Conservation (phyloP, 805 yeast species). For the Wilhelminamyces savonicus region DNA sequence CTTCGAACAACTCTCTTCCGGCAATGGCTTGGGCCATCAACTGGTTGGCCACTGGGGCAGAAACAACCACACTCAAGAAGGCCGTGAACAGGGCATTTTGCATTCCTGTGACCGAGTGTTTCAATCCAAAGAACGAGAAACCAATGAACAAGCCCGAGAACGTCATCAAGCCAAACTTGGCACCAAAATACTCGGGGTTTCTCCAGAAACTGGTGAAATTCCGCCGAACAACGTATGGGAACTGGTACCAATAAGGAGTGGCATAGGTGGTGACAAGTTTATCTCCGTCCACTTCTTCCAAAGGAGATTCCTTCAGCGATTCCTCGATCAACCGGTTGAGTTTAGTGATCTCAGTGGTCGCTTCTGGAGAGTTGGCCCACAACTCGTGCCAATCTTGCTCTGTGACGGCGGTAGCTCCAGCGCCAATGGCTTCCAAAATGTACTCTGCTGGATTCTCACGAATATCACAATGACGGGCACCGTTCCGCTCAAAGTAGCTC, state of each 20-base stretch:
- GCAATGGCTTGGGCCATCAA: slow-evolving; percentile 53
- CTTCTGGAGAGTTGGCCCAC: slow-evolving; percentile 8
- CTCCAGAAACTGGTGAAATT: slow-evolving; percentile 9
- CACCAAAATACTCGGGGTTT: slow-evolving; percentile 10
- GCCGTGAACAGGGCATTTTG: slow-evolving; percentile 44
- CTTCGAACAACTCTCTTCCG: slow-evolving; percentile 60
- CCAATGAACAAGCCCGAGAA: slow-evolving; percentile 32
- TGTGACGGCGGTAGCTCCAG: slow-evolving; percentile 10
- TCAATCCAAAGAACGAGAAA: slow-evolving; percentile 28
- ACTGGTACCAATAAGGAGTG: slow-evolving; percentile 3
- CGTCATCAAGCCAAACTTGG: slow-evolving; percentile 20
- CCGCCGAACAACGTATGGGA: slow-evolving; percentile 5
- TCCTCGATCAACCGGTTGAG: slow-evolving; percentile 5
- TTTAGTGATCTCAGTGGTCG: slow-evolving; percentile 2
- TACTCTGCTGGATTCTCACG: slow-evolving; percentile 12
- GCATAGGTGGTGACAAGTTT: slow-evolving; percentile 7
- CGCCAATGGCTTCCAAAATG: slow-evolving; percentile 11
- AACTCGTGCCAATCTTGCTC: slow-evolving; percentile 8
- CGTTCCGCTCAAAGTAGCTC: slow-evolving; percentile 7
- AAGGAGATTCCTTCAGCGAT: not conserved
- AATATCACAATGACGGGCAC: slow-evolving; percentile 7
- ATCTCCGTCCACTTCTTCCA: slow-evolving; percentile 1
- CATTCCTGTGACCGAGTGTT: slow-evolving; percentile 18
- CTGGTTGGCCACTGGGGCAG: slow-evolving; percentile 58
- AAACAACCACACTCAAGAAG: slow-evolving; percentile 51